These are phyloP conservation scores for Pythium insidiosum DNA, from an alignment of 352 stramenopile genomes.

Conservation along the genomic window DNA sequence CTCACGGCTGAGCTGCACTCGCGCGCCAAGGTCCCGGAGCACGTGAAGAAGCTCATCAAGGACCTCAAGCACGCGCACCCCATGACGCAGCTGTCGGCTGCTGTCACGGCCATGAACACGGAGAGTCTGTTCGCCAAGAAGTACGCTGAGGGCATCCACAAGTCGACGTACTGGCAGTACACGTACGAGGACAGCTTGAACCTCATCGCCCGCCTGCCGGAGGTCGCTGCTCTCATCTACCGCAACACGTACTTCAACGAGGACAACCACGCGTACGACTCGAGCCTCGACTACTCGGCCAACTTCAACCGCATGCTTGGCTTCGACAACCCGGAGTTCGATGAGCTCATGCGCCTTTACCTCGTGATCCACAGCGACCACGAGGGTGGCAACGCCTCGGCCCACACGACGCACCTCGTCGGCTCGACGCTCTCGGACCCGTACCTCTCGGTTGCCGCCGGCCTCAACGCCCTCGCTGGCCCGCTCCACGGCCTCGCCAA, in stretches of 20 bases:
- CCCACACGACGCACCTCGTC: constrained; percentile 98
- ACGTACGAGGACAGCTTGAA: constrained; percentile 98
- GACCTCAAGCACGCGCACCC: constrained; percentile 97
- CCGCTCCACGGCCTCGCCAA: constrained; percentile 98
- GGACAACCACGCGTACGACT: constrained; percentile 88
- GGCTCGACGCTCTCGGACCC: constrained; percentile 96
- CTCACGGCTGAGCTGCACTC: constrained; percentile 95
- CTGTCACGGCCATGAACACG: constrained; percentile 92
- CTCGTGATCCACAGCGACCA: constrained; percentile 99
- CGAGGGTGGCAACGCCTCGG: constrained; percentile 98
- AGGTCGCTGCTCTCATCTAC: constrained; percentile 98
- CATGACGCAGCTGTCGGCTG: constrained; percentile 98
- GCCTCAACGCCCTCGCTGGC: constrained; percentile 96
- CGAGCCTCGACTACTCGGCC: constrained; percentile 96
- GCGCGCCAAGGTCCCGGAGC: constrained; percentile 90
- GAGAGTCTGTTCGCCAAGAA: constrained; percentile 95
- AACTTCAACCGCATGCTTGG: constrained; percentile 99
- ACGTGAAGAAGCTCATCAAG: constrained; percentile 94
- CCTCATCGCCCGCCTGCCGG: constrained; percentile 95
- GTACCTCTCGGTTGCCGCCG: constrained; percentile 95
- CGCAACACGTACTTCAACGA: constrained; percentile 98
- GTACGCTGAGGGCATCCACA: constrained; percentile 95
- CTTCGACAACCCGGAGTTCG: constrained; percentile 94
- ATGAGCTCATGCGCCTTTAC: constrained; percentile 99
- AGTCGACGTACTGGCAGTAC: constrained; percentile 97